Evolutionary conservation across 2,329 filamentous ascomycete genomes (phyloP).

Genomic region (Aaosphaeria pasadenensis): DNA sequence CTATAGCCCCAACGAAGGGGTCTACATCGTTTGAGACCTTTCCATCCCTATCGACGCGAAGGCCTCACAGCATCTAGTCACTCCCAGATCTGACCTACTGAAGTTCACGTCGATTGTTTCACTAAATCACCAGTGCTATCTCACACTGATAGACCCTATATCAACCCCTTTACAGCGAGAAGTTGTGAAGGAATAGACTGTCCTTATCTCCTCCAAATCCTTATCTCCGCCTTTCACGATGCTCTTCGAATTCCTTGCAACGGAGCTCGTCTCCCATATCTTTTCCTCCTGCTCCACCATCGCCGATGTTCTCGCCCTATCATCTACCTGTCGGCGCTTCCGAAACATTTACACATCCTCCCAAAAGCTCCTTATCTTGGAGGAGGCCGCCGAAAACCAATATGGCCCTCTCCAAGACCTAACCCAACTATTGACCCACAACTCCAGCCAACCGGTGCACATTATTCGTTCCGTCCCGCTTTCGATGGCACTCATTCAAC

Average conservation of each 20-base stretch:
- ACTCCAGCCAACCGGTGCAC: constrained; percentile 58
- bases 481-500: constrained; percentile 54
- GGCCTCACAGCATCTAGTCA: constrained; percentile 14
- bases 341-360: constrained; percentile 51
- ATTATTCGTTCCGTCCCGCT: constrained; percentile 51
- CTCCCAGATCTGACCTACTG: constrained; percentile 5
- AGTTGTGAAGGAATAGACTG: too few relatives aligned
- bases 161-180: too few relatives aligned
- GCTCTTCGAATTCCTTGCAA: constrained; percentile 54
- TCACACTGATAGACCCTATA: too few relatives aligned
- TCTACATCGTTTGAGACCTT: constrained; percentile 42
- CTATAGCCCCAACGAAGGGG: constrained; percentile 57
- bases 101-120: constrained; percentile 22
- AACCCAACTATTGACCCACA: constrained; percentile 59
- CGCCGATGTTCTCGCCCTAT: constrained; percentile 53
- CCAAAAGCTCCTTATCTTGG: constrained; percentile 54
- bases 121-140: background rate
- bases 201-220: background rate
- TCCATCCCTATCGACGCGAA: constrained; percentile 23
- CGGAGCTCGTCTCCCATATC: constrained; percentile 58
- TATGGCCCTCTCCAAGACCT: constrained; percentile 59
- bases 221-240: constrained; percentile 38
- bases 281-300: constrained; percentile 53
- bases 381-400: constrained; percentile 52
- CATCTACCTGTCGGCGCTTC: constrained; percentile 55